Base-by-base conservation (phyloP, 164 flowering plant species). In the Chimonanthus salicifolius region DNA sequence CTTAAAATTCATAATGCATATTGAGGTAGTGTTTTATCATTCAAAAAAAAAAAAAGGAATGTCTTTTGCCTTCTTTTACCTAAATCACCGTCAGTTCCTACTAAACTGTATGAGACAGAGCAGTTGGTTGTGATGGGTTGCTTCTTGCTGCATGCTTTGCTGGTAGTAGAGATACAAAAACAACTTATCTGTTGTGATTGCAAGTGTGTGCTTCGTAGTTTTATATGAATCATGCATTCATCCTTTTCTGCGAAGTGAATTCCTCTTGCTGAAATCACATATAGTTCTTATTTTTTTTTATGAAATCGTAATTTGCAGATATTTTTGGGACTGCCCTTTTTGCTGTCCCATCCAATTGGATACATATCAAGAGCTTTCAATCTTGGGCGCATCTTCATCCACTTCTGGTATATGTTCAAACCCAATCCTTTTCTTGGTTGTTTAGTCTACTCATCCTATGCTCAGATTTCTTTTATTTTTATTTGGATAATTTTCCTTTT, bases 311-410 rank as follows among this genome's bases (percentile, higher is more conserved):
- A 33, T 81, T 71, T 89, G 83, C 94, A 94, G 98, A 90, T 94
- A 74, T 74, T 92, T 48, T 72, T 94, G 79, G 98, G 94, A 47
- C 76, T 92, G 45, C 97, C 98, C 66, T 94, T 94, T 82, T 33
- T 94, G 64, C 13, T 89, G n/a, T 80, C 91, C 45, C 69, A 91
- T 81, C 97, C 98, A 68, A 7, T 85, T 71, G 85, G 85, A n/a
- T 94, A 94, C 73, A 62, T 94, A 77, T 86, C 98, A 70, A 85
- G 86, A 74, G 92, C 97, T 75, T 94, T 94, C 82, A 87, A 94
- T 81, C 98, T 94, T 81, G 95, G 99, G n/a, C 97, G 99, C 15
- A 87, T 91, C 74, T 94, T 94, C 86, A 87, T 94, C 82, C 97
- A 92, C 81, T 94, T 92, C 82, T 94, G 99, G 99, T 92, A 87